Conservation (phyloP, 2,329 filamentous ascomycete genomes). For the Dothideomycetes sp. region DNA sequence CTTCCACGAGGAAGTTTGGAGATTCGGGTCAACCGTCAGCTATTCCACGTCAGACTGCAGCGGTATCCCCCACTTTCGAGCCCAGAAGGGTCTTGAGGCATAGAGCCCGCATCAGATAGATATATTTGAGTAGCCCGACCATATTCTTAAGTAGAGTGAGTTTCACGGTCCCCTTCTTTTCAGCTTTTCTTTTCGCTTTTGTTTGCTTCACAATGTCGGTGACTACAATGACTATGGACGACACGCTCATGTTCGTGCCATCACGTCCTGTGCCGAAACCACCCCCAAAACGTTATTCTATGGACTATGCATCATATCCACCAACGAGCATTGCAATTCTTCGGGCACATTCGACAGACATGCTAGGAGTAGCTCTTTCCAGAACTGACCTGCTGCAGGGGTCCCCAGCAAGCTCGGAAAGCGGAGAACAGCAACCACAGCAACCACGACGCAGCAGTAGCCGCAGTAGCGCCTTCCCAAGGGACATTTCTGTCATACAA, state of each 20-base stretch:
- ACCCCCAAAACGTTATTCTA: conserved; percentile 5
- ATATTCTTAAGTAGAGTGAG: conserved; percentile 1
- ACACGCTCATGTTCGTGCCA: conserved; percentile 1
- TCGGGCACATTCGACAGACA: not conserved
- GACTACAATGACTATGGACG: conserved; percentile 7
- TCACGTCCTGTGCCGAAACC: conserved; percentile 5
- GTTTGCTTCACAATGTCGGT: conserved; percentile 1
- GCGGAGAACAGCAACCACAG: not conserved
- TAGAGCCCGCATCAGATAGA: not conserved
- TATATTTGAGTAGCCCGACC: conserved; percentile 1
- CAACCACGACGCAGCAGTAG: conserved; percentile 8
- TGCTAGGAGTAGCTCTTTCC: conserved; percentile 1
- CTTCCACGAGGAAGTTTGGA: no score
- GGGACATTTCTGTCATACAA: conserved; percentile 14
- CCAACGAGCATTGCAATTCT: not conserved
- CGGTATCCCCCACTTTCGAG: not conserved
- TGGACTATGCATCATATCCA: no score
- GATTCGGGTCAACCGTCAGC: no score
- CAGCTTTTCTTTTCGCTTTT: not conserved
- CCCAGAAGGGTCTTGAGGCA: not conserved
- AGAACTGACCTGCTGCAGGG: conserved; percentile 5
- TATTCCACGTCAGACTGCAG: conserved; percentile 2
- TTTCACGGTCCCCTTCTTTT: no score
- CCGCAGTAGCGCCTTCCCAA: conserved; percentile 14
- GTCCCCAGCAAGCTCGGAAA: conserved; percentile 8